A percentile compares a stretch with the other conserved stretches of the same genome.
Evolutionary conservation across 768 basidiomycete species (phyloP).

Genomic region (Serendipita sp.): DNA sequence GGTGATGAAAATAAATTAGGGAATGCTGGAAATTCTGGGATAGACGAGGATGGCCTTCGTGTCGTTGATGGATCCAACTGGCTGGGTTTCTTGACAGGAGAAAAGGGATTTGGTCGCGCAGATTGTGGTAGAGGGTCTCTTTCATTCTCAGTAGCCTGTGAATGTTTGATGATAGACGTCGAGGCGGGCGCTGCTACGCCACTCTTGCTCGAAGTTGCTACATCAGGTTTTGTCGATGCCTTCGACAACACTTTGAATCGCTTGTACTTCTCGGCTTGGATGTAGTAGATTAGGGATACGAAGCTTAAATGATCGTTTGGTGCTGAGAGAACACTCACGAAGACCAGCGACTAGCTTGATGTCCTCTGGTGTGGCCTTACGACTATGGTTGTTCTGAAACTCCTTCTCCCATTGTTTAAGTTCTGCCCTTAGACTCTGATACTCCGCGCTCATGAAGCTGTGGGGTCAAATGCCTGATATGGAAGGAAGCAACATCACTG

Average conservation of each 20-base stretch:
- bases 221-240: constrained; percentile 12
- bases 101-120: constrained; percentile 1
- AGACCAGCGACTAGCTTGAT: constrained; percentile 45
- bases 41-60: too few relatives aligned
- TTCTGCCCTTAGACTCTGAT: constrained; percentile 37
- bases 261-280: constrained; percentile 60
- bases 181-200: constrained; percentile 12
- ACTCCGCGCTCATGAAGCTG: constrained; percentile 5
- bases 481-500: background rate
- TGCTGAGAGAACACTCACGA: constrained; percentile 29
- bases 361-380: constrained; percentile 50
- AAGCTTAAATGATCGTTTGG: constrained; percentile 6
- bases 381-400: constrained; percentile 39
- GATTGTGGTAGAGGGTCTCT: background rate
- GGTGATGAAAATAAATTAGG: constrained; percentile 6
- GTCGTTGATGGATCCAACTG: background rate
- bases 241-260: constrained; percentile 64
- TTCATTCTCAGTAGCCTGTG: background rate
- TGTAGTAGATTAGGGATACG: constrained; percentile 7
- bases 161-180: constrained; percentile 14
- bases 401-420: constrained; percentile 65
- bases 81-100: background rate
- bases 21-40: background rate
- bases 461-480: background rate
- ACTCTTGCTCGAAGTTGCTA: constrained; percentile 17